Evolutionary conservation across 805 yeast genomes (phyloP).

Genomic region (Barnettozyma vustinii): DNA sequence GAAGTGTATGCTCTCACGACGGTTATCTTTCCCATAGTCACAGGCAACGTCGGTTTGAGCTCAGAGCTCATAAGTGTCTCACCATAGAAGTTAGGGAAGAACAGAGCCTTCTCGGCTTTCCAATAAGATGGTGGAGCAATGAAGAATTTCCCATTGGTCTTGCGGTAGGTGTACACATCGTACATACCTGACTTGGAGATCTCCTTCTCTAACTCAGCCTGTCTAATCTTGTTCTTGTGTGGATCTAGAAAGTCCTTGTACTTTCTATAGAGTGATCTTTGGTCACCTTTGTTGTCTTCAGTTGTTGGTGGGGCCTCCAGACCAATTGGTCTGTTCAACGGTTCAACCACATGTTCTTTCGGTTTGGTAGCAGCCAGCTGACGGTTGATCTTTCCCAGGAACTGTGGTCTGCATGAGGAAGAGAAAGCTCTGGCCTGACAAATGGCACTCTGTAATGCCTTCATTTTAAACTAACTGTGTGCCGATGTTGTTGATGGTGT

Average conservation of each 20-base stretch:
- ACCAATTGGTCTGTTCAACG: constrained; percentile 45
- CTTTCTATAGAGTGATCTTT: constrained; percentile 30
- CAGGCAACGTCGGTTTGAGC: constrained; percentile 28
- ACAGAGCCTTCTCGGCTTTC: constrained; percentile 63
- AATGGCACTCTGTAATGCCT: background rate
- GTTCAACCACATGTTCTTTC: constrained; percentile 29
- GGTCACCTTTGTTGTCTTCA: constrained; percentile 37
- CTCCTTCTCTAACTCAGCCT: constrained; percentile 54
- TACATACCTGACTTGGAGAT: constrained; percentile 64
- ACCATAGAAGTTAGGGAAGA: constrained; percentile 76
- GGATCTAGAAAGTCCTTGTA: constrained; percentile 44
- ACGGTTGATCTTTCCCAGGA: constrained; percentile 29
- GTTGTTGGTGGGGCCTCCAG: constrained; percentile 31
- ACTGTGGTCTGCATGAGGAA: constrained; percentile 4
- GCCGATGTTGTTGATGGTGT: background rate
- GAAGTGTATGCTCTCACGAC: constrained; percentile 63
- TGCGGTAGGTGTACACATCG: constrained; percentile 57
- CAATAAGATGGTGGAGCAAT: constrained; percentile 77
- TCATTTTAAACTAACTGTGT: background rate
- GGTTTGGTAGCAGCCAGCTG: constrained; percentile 34
- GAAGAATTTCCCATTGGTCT: constrained; percentile 82
- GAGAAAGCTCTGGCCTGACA: constrained; percentile 10
- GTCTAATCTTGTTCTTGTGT: constrained; percentile 41
- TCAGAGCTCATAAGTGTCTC: constrained; percentile 38
- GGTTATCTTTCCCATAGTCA: constrained; percentile 47